Base-by-base conservation (phyloP, 257 asterid species). In the Cordia subcordata region DNA sequence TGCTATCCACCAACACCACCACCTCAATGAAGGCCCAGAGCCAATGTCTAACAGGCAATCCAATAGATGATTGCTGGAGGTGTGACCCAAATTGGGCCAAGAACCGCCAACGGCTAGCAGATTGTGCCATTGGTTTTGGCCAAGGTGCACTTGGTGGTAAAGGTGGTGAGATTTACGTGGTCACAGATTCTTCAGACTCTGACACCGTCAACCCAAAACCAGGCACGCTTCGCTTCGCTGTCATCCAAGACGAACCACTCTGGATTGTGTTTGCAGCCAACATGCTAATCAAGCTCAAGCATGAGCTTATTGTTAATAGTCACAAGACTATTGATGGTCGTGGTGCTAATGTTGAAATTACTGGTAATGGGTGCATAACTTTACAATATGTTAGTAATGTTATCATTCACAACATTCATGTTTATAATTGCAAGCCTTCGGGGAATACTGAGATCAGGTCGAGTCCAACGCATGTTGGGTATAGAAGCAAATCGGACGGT, bases 21-120 rank as follows among this genome's bases (percentile, higher is more conserved):
- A 18, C 50, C 12, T 13, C 22, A 20, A 17, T 53, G 53, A 52
- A 50, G 47, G 55, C 13, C 52, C 60, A 63, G 22, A 13, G 46
- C 11, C 37, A 18, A 42, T 72, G 78, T 54, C 64, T 57, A 45
- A 68, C 74, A 1, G 71, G 78, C 22, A 72, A 72, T 35, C 71
- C 78, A 46, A 67, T 72, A 27, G 78, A 72, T 18, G 78, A 72
- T 19, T 72, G 78, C 33, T 70, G 75, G 75, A 14, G 70, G 22
- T 70, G 75, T 12, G 70, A 64, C 53, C 57, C 66, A 16, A 63
- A 67, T 17, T 67, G 70, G 72, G 61, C 16, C 4, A 38, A 35
- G 38, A 63, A 72, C 63, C 73, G 73, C 51, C 78, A 72, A 58
- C 58, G 49, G 32, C 35, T 72, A 0, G 78, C 78, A 0, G 78